Conservation (phyloP, 129 eudicot species). For the Gnaphalium uliginosum region DNA sequence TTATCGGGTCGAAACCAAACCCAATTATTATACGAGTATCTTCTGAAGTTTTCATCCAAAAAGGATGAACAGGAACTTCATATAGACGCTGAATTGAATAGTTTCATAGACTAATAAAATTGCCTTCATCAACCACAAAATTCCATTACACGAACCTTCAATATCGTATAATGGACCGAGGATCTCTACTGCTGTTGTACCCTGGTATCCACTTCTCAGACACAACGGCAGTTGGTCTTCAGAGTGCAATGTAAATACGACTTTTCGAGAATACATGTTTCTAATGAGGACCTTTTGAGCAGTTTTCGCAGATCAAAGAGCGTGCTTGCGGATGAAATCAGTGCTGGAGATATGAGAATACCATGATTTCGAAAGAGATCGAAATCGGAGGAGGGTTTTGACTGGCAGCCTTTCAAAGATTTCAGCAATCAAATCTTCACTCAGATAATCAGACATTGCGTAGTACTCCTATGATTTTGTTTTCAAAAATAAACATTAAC, state of each 20-base stretch:
- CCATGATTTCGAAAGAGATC: constrained; percentile 43
- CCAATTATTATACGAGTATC: no score
- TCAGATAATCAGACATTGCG: no score
- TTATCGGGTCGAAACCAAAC: no score
- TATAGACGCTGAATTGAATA: no score
- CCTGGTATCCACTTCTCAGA: background rate
- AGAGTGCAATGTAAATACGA: background rate
- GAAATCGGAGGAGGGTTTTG: constrained; percentile 39
- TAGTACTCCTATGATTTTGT: no score
- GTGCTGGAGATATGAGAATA: constrained; percentile 12
- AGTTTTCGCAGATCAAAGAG: background rate
- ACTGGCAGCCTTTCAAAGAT: constrained; percentile 4
- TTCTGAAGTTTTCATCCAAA: no score
- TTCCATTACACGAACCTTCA: background rate
- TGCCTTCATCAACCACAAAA: no score
- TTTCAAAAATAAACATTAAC: no score
- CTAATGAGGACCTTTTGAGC: background rate
- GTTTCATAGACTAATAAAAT: no score
- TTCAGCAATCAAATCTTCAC: no score
- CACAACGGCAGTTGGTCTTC: background rate
- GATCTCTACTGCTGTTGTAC: background rate
- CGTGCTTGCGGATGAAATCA: constrained; percentile 23
- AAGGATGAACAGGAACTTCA: no score
- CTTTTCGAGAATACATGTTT: background rate
- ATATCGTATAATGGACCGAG: background rate